Evolutionary conservation across 352 stramenopile genomes (phyloP).

Genomic region (Globisporangium carolinianum): DNA sequence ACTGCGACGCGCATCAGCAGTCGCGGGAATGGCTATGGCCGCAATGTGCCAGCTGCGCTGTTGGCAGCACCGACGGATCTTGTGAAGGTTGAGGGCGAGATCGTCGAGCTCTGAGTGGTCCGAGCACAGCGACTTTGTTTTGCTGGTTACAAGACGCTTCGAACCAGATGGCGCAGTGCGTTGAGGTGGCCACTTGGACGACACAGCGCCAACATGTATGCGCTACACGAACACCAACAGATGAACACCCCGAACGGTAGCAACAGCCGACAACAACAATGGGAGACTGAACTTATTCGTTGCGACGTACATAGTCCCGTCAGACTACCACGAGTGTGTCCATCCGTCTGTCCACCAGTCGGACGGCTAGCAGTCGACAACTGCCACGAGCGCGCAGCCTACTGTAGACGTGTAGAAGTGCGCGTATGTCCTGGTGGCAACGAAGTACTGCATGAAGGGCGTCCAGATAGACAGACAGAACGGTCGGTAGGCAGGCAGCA

Average conservation of each 20-base stretch:
- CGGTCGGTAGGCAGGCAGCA: no score
- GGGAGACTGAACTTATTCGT: neutral
- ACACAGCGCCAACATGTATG: no score
- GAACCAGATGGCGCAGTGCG: no score
- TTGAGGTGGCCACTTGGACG: neutral
- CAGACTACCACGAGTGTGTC: neutral
- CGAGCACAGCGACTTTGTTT: neutral
- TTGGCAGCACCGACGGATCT: conserved; percentile 32
- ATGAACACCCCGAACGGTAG: neutral
- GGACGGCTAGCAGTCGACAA: no score
- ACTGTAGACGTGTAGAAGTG: no score
- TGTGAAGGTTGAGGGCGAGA: conserved; percentile 49
- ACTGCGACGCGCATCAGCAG: neutral
- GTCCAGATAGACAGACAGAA: no score
- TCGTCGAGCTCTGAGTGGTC: conserved; percentile 39
- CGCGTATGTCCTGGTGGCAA: no score
- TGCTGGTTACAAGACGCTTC: neutral
- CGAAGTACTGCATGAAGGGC: no score
- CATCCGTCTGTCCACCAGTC: neutral
- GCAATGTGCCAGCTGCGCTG: conserved; percentile 6
- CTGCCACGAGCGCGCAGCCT: no score
- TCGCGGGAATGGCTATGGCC: no score
- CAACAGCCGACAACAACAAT: neutral
- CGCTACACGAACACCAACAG: no score
- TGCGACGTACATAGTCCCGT: neutral